Base-by-base conservation (phyloP, 192 early-diverging fungal species). In the Chytriomyces confervae region DNA sequence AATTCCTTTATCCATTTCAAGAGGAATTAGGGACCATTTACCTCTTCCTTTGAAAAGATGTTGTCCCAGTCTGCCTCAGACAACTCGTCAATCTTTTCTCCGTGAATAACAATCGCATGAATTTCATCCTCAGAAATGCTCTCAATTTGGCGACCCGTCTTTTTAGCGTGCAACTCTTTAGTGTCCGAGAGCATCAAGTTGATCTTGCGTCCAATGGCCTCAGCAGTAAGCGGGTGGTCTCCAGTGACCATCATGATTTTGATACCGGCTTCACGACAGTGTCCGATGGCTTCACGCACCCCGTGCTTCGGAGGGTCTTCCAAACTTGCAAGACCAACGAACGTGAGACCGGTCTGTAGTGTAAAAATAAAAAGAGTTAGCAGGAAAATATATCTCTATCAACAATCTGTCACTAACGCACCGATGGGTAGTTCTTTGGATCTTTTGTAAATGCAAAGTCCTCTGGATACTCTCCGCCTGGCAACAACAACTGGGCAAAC, bases 161-260 rank as follows among this genome's bases (percentile, higher is more conserved):
- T 88, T 61, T 87, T 86, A 20, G 96, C 94, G 0, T 96, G 85
- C 66, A 84, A 81, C 29, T 92, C 91, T 80, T 92, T 93, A 9
- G 96, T 97, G 77, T 99, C 97, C 47, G 88, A 89, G 8, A 97
- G 72, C 77, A 99, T 89, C 84, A 99, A 83, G 84, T 97, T 97
- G 85, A 97, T 98, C 83, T 97, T 96, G 76, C 95, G 91, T 5
- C 93, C 96, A 79, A 99, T 97, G 23, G 96, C 86, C 66, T 97
- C 95, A 29, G 96, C 96, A 4, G 96, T 98, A 78, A 97, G 89
- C 61, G 95, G 94, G 80, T 96, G 94, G 82, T 98, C 96, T 83
- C 95, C 96, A 48, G 97, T 99, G n/a, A 99, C 95, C 95, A 99
- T 97, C 88, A 99, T 94, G 50, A 99, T 95, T 80, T 94, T 92